A percentile compares a stretch with the other conserved stretches of the same genome.
These are phyloP conservation scores for Botryotinia calthae DNA, from an alignment of 2,329 filamentous ascomycete species.

Conservation along the genomic window DNA sequence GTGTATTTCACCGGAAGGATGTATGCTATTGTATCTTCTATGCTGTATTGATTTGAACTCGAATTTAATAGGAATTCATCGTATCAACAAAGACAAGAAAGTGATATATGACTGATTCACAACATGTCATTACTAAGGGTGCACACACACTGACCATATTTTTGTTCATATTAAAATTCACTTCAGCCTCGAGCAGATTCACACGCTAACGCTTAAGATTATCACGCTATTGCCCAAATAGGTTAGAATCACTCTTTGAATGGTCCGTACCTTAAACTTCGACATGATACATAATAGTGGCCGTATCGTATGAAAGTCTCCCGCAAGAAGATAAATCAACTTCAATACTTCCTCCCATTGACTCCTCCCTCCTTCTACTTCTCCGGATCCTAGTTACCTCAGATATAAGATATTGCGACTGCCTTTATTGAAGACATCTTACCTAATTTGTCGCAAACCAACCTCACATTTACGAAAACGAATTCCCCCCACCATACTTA, in stretches of 20 bases:
- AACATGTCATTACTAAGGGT: not conserved
- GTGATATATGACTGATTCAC: not conserved
- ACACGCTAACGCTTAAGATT: not conserved
- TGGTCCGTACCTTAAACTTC: slow-evolving; percentile 4
- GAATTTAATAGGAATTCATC: not conserved
- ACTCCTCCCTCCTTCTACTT: not conserved
- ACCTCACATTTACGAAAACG: slow-evolving; percentile 7
- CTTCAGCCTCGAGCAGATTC: slow-evolving; percentile 9
- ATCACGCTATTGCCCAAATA: not conserved
- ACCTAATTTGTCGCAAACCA: slow-evolving; percentile 4
- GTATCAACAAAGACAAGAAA: not conserved
- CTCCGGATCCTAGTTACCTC: not conserved
- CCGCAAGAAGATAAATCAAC: slow-evolving; percentile 6
- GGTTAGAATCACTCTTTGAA: not conserved
- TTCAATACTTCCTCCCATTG: not conserved
- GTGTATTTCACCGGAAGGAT: not conserved
- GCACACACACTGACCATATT: not conserved
- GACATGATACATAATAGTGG: slow-evolving; percentile 9
- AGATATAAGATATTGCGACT: slow-evolving; percentile 5
- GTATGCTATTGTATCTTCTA: not conserved
- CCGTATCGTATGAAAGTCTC: slow-evolving; percentile 8
- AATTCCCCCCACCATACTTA: slow-evolving; percentile 8
- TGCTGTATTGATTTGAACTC: not conserved
- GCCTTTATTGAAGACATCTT: not conserved
- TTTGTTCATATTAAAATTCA: not conserved